Percentiles rank a stretch among this genome's conserved stretches.
These are phyloP conservation scores for Kuraishia ogatae DNA, from an alignment of 805 yeast genomes.

Conservation along the genomic window DNA sequence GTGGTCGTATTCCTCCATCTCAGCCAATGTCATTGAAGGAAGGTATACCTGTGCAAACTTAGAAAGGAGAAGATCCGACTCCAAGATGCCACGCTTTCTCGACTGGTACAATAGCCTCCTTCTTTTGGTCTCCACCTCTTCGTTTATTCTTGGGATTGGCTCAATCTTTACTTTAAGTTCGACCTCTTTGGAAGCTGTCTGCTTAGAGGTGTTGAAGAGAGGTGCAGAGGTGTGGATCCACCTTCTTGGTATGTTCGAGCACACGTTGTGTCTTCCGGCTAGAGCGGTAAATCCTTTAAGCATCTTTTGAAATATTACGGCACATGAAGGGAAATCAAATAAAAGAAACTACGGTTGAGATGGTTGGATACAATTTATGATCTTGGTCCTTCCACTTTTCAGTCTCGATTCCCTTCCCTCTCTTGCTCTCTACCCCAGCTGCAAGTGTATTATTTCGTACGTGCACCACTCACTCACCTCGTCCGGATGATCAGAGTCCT, in stretches of 20 bases:
- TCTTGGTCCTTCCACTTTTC: neutral
- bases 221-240: neutral
- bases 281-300: neutral
- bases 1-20: slow-evolving; percentile 78
- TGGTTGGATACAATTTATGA: no score
- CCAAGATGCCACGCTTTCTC: slow-evolving; percentile 91
- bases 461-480: neutral
- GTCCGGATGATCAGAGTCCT: neutral
- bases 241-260: neutral
- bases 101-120: slow-evolving; percentile 90
- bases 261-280: neutral
- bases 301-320: neutral
- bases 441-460: neutral
- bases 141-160: slow-evolving; percentile 74
- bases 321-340: no score
- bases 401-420: no score
- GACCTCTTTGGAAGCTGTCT: slow-evolving; percentile 5
- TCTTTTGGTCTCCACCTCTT: slow-evolving; percentile 61
- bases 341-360: no score
- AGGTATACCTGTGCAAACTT: slow-evolving; percentile 78
- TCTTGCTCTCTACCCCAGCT: neutral
- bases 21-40: slow-evolving; percentile 44
- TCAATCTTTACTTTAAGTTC: slow-evolving; percentile 56
- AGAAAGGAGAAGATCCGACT: slow-evolving; percentile 79
- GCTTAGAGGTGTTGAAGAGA: neutral